A percentile compares a stretch with the other conserved stretches of the same genome.
phyloP scores from a whole-genome alignment of 129 eudicot genomes.

The sunflower (Helianthus annuus) region HanXRQr2.0-SUNRISE NC_035441.2:159471039-159471538 shows the following conservation, averaged over 20 bases:
- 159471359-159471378: slow-evolving; percentile 44
- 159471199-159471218: slow-evolving; percentile 27
- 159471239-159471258: neutral
- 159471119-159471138: slow-evolving; percentile 54
- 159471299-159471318: slow-evolving; percentile 37
- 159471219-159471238: slow-evolving; percentile 1
- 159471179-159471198: slow-evolving; percentile 70
- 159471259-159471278: neutral
- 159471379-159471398: slow-evolving; percentile 33
- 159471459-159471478: slow-evolving; percentile 6
- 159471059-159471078: slow-evolving; percentile 76
- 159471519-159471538: slow-evolving; percentile 46
- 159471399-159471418: slow-evolving; percentile 9
- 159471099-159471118: slow-evolving; percentile 52
- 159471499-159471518: slow-evolving; percentile 46
- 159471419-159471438: slow-evolving; percentile 36
- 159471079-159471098: slow-evolving; percentile 70
- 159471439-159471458: slow-evolving; percentile 11
- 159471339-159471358: slow-evolving; percentile 27
- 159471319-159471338: slow-evolving; percentile 4
- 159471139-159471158: slow-evolving; percentile 58
- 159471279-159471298: neutral
- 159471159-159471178: slow-evolving; percentile 68
- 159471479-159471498: slow-evolving; percentile 26
- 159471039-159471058: slow-evolving; percentile 23